Evolutionary conservation across 495 filamentous ascomycete genomes (phyloP), one percentile per base, ranked within the genome.

Genomic region (Tuber aestivum): DNA sequence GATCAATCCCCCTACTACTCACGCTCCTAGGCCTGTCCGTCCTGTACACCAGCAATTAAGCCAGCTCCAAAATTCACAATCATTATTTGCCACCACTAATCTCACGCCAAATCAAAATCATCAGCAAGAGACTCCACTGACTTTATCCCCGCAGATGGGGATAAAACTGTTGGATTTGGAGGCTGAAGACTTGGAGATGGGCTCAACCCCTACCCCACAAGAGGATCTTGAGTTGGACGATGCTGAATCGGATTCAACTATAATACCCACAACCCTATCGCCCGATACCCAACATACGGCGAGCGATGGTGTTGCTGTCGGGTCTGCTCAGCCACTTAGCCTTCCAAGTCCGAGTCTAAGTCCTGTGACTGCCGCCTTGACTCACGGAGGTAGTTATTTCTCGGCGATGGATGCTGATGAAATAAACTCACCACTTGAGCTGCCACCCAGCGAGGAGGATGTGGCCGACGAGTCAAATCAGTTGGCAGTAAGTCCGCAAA

Each of bases 261-360:
- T 80, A 42, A 50, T 77, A 61, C 76, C 80, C 56, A 23, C 79
- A 41, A 76, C 77, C 68, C 74, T 79, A 27, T 79, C 79, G 40
- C 78, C 78, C 27, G 79, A 78, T 74, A 48, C 87, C 14, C 87
- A 88, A 41, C 85, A 85, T 38, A 85, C 86, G 76, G 85, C 80
- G 42, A 87, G 87, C 71, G 81, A 83, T 21, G 85, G 87, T 68
- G 85, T 86, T 45, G 85, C 84, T 27, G 79, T 86, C 2, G 84
- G 87, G 41, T 89, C 90, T 41, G 89, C 89, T 40, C 92, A 95
- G 83, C 94, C 97, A 84, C 92, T 92, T 77, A 97, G 93, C 83
- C 86, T 99, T 71, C 96, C 96, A 44, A 98, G 95, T 82, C 95
- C 95, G 50, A 94, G 95, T 77, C 86, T 98, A 70, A 98, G 96